Conservation (phyloP, 2,329 filamentous ascomycete genomes). For the Corynespora cassiicola region DNA sequence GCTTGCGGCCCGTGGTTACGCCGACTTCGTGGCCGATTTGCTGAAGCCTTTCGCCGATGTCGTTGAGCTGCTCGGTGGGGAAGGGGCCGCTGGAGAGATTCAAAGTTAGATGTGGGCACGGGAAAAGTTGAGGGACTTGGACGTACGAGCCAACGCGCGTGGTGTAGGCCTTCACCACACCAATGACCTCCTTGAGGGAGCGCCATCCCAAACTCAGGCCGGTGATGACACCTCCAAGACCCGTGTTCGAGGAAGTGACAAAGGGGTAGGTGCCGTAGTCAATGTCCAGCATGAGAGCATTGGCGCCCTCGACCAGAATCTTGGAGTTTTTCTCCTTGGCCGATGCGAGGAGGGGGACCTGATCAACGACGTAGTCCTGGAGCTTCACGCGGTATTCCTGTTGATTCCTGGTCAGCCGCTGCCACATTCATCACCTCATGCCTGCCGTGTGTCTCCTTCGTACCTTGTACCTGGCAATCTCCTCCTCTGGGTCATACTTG, state of each 20-base stretch:
- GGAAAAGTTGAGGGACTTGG: neutral
- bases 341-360: constrained; percentile 67
- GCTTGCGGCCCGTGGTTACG: constrained; percentile 64
- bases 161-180: constrained; percentile 73
- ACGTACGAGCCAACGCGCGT: constrained; percentile 60
- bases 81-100: constrained; percentile 64
- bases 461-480: constrained; percentile 68
- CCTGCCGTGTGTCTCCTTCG: constrained; percentile 6
- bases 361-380: constrained; percentile 69
- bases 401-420: constrained; percentile 2
- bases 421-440: neutral
- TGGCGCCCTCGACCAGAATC: constrained; percentile 73
- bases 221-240: constrained; percentile 67
- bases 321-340: constrained; percentile 65
- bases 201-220: constrained; percentile 67
- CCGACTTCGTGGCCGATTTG: constrained; percentile 63
- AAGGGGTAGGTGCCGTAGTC: constrained; percentile 64
- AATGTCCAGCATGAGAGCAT: constrained; percentile 73
- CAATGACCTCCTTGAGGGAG: constrained; percentile 67
- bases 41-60: constrained; percentile 63
- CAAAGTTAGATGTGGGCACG: constrained; percentile 4
- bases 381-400: constrained; percentile 63
- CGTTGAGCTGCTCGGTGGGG: constrained; percentile 69
- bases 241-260: constrained; percentile 67
- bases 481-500: constrained; percentile 72